Base-by-base conservation (phyloP, 2,329 filamentous ascomycete species). In the Harringtonia lauricola region DNA sequence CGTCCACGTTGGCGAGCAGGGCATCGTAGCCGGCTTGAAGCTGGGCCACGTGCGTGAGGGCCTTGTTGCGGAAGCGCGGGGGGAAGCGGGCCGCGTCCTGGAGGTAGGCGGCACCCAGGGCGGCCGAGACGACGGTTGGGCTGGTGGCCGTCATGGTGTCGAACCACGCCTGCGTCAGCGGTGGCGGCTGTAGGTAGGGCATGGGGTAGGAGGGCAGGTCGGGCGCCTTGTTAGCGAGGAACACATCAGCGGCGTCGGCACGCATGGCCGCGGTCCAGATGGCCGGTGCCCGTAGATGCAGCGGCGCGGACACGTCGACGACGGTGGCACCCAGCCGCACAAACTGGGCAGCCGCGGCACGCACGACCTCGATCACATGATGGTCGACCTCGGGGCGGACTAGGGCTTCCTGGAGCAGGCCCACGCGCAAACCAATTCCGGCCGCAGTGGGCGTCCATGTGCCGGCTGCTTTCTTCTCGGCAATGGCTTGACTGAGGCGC, bases 11-110 rank as follows among this genome's bases (percentile, higher is more conserved):
- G 14, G 13, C 53, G 8, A 73, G 52, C 0, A 60, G 67, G 13
- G 50, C 47, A 49, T 73, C 68, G 51, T 74, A 74, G 4, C 65
- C 67, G 5, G 62, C 66, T 3, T 67, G 59, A 21, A 74, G 56
- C 52, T 71, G 56, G 39, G 64, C 62, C 1, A 66, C 64, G 44
- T 70, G 65, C 35, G 63, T 61, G 46, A 70, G 59, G 0, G 67
- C 67, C 55, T 72, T 72, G 29, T 61, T 63, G 29, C 65, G 60
- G 9, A 63, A 53, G 7, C 50, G 49, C 3, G 55, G 48, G 0
- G 57, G 56, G 39, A 55, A 62, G 5, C 52, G 50, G 4, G 36
- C 15, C 6, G 26, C 35, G 31, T 59, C 48, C 12, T 50, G 48
- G 4, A 64, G 48, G 30, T 59, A 57, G 1, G 50, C 57, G 12